Conservation (phyloP, 169 alveolate species). For the Plasmodium vivax region DNA sequence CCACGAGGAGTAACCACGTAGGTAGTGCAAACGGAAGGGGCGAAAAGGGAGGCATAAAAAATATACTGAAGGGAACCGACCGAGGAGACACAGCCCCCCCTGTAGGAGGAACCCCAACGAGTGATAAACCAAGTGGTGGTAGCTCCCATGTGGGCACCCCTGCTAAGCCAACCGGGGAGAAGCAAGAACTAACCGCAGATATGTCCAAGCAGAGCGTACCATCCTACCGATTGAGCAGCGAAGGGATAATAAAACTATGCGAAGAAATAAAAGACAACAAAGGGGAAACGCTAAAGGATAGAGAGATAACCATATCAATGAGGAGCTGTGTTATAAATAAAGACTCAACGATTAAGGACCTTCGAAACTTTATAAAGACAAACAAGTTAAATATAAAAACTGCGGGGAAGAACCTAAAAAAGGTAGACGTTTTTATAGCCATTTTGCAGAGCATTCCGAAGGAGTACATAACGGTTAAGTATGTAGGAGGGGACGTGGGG, state of each 20-base stretch:
- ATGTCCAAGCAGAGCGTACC: not conserved
- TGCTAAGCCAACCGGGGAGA: not conserved
- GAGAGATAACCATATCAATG: constrained; percentile 40
- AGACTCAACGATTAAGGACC: constrained; percentile 79
- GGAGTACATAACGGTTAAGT: constrained; percentile 45
- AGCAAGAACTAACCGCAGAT: not conserved
- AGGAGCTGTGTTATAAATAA: constrained; percentile 76
- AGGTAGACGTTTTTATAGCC: constrained; percentile 77
- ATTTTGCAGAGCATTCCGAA: constrained; percentile 78
- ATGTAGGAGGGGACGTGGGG: not conserved
- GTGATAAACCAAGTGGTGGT: not conserved
- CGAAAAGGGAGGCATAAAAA: not conserved
- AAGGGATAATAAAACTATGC: constrained; percentile 29
- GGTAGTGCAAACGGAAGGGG: not conserved
- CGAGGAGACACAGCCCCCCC: not conserved
- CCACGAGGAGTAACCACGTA: not conserved
- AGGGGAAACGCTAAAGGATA: constrained; percentile 2
- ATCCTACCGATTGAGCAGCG: constrained; percentile 19
- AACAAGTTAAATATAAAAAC: constrained; percentile 84
- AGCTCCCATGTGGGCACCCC: not conserved
- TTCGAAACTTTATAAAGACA: constrained; percentile 82
- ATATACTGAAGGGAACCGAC: not conserved
- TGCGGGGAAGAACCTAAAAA: constrained; percentile 83
- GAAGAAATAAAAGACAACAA: constrained; percentile 45
- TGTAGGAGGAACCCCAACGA: not conserved